Evolutionary conservation across 805 yeast genomes (phyloP), one percentile per base, ranked within the genome.

Genomic region (Candida dajiaensis): DNA sequence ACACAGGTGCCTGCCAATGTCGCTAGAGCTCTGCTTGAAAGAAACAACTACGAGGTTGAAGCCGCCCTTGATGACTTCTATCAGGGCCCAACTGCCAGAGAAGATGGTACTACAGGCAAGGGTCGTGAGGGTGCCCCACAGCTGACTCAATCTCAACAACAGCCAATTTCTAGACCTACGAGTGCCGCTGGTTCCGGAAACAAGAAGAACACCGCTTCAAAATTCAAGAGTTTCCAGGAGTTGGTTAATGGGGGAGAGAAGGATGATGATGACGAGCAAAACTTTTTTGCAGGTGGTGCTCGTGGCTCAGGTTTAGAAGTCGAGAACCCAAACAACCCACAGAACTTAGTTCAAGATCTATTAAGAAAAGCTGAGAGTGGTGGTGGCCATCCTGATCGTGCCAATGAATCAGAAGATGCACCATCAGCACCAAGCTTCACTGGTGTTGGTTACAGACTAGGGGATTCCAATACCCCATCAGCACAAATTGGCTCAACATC

Each of bases 301-400:
- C 84, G 85, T 62, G 85, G 86, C 48, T 83, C 90, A 1, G 94
- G 81, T 5, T 69, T 86, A 52, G 85, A 84, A 62, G 90, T 86
- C 19, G 88, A 87, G 55, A 85, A 85, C 58, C 94, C 94, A 12
- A 46, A 58, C 44, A 62, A 61, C 50, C 66, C 73, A 40, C 68
- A 70, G 56, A 73, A 70, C 53, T 67, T 69, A 43, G 77, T 79
- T 15, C 73, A 70, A 48, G 80, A 79, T 47, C 62, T 85, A 35
- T 68, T 85, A 48, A 84, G 80, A 51, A 83, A 82, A 58, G 89
- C 90, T 6, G 78, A 81, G 59, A 73, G 75, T 52, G 77, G 79
- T 42, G 88, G 83, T 6, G 71, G 73, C 43, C 80, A 60, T 20
- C 50, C 54, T 10, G 63, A 55, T 28, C 57, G 56, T 35, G 56